Conservation (phyloP, 2,329 filamentous ascomycete species). For the Cladophialophora carrionii region DNA sequence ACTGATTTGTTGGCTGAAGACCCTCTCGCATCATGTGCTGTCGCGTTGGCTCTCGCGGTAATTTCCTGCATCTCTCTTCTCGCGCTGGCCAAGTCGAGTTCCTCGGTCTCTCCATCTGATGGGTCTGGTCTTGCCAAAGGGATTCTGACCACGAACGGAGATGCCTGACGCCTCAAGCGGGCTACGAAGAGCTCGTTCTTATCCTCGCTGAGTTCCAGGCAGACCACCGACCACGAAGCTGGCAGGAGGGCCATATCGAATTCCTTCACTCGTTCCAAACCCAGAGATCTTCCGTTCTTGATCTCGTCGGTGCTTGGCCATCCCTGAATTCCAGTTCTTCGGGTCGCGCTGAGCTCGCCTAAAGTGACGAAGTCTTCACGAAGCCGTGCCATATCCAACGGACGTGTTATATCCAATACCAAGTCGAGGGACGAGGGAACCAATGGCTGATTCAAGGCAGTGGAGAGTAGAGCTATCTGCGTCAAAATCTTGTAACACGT, state of each 20-base stretch:
- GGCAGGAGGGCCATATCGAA: slow-evolving; percentile 87
- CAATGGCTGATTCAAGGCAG: slow-evolving; percentile 32
- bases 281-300: background rate
- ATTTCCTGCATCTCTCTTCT: slow-evolving; percentile 80
- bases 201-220: slow-evolving; percentile 79
- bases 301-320: slow-evolving; percentile 16
- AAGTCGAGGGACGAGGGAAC: slow-evolving; percentile 30
- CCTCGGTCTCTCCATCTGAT: slow-evolving; percentile 75
- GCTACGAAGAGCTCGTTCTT: slow-evolving; percentile 84
- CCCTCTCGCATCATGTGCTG: slow-evolving; percentile 73
- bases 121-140: slow-evolving; percentile 81
- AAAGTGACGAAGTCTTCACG: slow-evolving; percentile 27
- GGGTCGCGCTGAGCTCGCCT: slow-evolving; percentile 25
- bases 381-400: slow-evolving; percentile 28
- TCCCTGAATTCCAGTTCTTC: slow-evolving; percentile 17
- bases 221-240: slow-evolving; percentile 79
- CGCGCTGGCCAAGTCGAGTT: slow-evolving; percentile 82
- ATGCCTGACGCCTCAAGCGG: slow-evolving; percentile 74
- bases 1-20: slow-evolving; percentile 59
- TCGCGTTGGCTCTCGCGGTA: slow-evolving; percentile 78
- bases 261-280: slow-evolving; percentile 59
- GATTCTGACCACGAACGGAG: slow-evolving; percentile 82
- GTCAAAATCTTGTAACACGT: slow-evolving; percentile 30
- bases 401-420: slow-evolving; percentile 29
- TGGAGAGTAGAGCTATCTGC: slow-evolving; percentile 35